Percentiles rank a stretch among this genome's conserved stretches.
These are phyloP conservation scores for Boletus coccyginus DNA, from an alignment of 768 basidiomycete genomes.

Conservation along the genomic window DNA sequence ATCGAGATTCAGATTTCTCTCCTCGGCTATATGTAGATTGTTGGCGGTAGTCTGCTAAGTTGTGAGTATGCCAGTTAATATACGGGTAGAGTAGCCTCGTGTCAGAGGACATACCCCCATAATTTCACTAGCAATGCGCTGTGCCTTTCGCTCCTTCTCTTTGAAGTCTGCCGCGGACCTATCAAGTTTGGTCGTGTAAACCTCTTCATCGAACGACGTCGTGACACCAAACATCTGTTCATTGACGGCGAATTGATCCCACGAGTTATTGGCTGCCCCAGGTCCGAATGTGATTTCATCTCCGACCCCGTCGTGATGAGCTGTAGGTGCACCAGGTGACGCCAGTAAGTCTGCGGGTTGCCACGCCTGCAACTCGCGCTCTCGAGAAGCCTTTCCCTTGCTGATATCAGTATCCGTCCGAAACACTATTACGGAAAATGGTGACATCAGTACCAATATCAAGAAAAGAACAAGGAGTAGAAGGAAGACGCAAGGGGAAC, in stretches of 20 bases:
- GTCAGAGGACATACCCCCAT: slow-evolving; percentile 56
- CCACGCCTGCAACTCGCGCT: slow-evolving; percentile 85
- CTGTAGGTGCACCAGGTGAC: slow-evolving; percentile 23
- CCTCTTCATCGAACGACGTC: slow-evolving; percentile 88
- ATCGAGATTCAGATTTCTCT: slow-evolving; percentile 64
- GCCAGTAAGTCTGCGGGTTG: slow-evolving; percentile 41
- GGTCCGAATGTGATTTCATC: slow-evolving; percentile 75
- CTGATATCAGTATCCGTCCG: slow-evolving; percentile 81
- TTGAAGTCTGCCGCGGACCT: slow-evolving; percentile 80
- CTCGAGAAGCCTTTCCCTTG: slow-evolving; percentile 50
- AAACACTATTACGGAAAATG: slow-evolving; percentile 51
- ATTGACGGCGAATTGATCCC: slow-evolving; percentile 95
- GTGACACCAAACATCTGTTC: slow-evolving; percentile 91
- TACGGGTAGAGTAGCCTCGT: slow-evolving; percentile 1
- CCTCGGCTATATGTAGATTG: slow-evolving; percentile 90
- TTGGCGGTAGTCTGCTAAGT: slow-evolving; percentile 50
- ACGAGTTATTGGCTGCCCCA: slow-evolving; percentile 45
- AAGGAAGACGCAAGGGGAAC: neutral
- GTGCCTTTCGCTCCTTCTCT: slow-evolving; percentile 85
- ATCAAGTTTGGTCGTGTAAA: slow-evolving; percentile 94
- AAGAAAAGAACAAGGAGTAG: neutral
- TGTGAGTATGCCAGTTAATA: slow-evolving; percentile 10
- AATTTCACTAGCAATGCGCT: slow-evolving; percentile 88
- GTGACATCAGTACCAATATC: slow-evolving; percentile 12
- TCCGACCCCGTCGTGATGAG: slow-evolving; percentile 32